Conservation (phyloP, 306 rosid species). For the Cajanus cajan region DNA sequence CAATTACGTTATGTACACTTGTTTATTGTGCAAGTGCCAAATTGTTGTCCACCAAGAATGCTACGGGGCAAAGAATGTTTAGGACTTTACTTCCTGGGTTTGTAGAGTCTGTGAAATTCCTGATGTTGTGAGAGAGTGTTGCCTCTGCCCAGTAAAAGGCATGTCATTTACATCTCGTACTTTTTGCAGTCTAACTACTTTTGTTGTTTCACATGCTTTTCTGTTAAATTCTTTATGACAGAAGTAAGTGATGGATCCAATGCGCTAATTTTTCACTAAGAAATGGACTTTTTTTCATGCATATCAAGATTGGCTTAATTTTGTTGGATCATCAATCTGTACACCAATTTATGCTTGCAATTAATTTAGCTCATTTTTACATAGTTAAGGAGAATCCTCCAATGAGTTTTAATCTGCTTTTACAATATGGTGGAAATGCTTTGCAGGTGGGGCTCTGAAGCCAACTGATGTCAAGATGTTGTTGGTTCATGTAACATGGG, state of each 20-base stretch:
- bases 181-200: conserved; percentile 12
- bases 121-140: conserved; percentile 75
- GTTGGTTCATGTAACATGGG: conserved; percentile 93
- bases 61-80: conserved; percentile 81
- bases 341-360: conserved; percentile 7
- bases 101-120: conserved; percentile 95
- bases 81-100: conserved; percentile 96
- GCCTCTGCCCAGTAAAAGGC: conserved; percentile 98
- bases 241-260: conserved; percentile 7
- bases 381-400: conserved; percentile 2
- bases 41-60: conserved; percentile 97
- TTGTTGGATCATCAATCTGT: neutral
- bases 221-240: conserved; percentile 2
- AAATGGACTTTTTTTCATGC: neutral
- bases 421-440: conserved; percentile 15
- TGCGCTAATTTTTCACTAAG: conserved; percentile 16
- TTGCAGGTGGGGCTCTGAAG: conserved; percentile 91
- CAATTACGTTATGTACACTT: neutral
- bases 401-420: conserved; percentile 1
- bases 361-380: neutral
- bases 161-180: conserved; percentile 27
- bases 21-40: conserved; percentile 68
- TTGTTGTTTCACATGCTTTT: neutral
- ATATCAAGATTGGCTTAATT: conserved; percentile 15
- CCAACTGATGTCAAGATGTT: conserved; percentile 76